Conservation (phyloP, 2,329 filamentous ascomycete species). For the Rasamsonia emersonii region DNA sequence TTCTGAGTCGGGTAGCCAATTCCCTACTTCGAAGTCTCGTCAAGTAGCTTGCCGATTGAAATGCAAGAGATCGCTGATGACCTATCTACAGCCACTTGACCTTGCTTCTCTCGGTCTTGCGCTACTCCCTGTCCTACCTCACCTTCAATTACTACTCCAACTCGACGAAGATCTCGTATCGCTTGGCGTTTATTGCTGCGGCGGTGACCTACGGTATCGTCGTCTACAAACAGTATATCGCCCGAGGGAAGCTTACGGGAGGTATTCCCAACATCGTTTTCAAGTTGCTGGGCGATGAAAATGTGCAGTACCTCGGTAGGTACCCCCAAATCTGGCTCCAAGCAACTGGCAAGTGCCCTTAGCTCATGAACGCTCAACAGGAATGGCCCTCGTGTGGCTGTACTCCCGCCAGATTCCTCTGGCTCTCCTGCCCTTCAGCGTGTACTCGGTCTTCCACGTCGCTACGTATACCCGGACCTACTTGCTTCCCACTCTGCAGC, state of each 20-base stretch:
- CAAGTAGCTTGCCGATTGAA: not conserved
- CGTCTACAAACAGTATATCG: conserved; percentile 93
- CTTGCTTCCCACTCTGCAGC: conserved; percentile 77
- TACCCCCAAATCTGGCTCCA: too few relatives aligned
- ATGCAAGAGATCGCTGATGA: conserved; percentile 13
- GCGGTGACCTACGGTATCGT: conserved; percentile 94
- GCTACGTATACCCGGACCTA: conserved; percentile 93
- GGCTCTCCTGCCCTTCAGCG: conserved; percentile 84
- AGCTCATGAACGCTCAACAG: conserved; percentile 37
- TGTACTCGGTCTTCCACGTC: conserved; percentile 98
- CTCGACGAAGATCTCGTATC: conserved; percentile 77
- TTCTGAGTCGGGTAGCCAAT: too few relatives aligned
- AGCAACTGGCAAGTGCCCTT: conserved; percentile 4
- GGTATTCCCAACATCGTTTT: conserved; percentile 55
- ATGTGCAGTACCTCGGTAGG: conserved; percentile 94
- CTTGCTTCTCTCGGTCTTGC: conserved; percentile 71
- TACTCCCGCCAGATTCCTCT: conserved; percentile 81
- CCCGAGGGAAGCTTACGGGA: conserved; percentile 66
- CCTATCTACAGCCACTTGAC: conserved; percentile 62
- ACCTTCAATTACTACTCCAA: conserved; percentile 77
- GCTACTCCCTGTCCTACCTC: conserved; percentile 78
- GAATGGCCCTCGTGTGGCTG: conserved; percentile 92
- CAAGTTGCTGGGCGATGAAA: conserved; percentile 75
- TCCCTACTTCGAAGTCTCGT: too few relatives aligned
- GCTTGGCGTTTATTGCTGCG: conserved; percentile 79